Conservation (phyloP, 2,329 filamentous ascomycete species). For the Penicillium sp. region DNA sequence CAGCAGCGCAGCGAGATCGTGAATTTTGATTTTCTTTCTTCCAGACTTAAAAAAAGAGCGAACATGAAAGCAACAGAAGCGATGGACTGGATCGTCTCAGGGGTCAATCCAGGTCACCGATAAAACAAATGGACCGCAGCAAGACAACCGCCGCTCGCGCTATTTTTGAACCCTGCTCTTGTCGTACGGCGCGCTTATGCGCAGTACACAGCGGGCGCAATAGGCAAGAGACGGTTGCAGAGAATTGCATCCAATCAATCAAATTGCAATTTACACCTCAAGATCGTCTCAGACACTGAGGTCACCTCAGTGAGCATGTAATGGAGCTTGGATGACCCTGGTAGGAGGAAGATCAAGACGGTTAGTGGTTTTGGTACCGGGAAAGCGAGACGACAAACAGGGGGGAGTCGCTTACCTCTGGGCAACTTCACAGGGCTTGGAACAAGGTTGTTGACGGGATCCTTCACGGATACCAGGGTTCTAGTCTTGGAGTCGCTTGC, state of each 20-base stretch:
- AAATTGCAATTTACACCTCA: conserved; percentile 26
- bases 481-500: conserved; percentile 30
- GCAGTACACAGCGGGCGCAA: conserved; percentile 10
- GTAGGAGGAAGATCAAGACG: background rate
- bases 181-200: conserved; percentile 5
- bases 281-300: conserved; percentile 22
- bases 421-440: conserved; percentile 34
- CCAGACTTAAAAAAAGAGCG: conserved; percentile 7
- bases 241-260: conserved; percentile 25
- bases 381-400: background rate
- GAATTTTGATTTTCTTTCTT: background rate
- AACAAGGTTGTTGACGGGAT: conserved; percentile 26
- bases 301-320: conserved; percentile 27
- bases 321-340: conserved; percentile 43
- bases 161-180: conserved; percentile 5
- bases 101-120: conserved; percentile 9
- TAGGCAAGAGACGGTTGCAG: conserved; percentile 15
- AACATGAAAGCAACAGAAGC: conserved; percentile 13
- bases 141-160: conserved; percentile 4
- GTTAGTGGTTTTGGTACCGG: background rate
- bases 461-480: conserved; percentile 28
- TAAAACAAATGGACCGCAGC: conserved; percentile 10
- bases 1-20: too few relatives aligned
- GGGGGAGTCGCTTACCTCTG: conserved; percentile 27
- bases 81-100: conserved; percentile 11